These are phyloP conservation scores for Aureobasidium leucospermi DNA, from an alignment of 2,329 filamentous ascomycete genomes.

Conservation along the genomic window DNA sequence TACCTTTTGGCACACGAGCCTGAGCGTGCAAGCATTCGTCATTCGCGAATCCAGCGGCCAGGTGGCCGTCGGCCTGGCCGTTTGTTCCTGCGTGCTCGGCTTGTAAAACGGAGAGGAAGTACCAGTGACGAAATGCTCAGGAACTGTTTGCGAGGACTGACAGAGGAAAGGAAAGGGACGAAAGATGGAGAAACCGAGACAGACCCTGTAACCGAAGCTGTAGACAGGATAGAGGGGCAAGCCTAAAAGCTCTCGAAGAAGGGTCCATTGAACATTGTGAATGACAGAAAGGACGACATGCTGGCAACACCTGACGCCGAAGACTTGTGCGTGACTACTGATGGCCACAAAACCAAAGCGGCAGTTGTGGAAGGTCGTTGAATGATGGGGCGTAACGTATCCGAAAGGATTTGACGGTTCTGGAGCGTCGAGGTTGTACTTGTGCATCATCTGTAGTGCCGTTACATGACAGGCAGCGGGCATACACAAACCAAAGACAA, in stretches of 20 bases:
- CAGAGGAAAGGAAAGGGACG: background rate
- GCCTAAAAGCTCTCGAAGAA: background rate
- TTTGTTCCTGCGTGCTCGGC: background rate
- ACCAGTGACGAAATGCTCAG: background rate
- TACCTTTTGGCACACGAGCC: constrained; percentile 5
- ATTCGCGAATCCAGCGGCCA: background rate
- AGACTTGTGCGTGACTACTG: background rate
- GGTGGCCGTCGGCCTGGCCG: constrained; percentile 2
- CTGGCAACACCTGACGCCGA: background rate
- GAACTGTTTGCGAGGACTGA: background rate
- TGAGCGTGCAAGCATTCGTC: constrained; percentile 4
- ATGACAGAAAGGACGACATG: constrained; percentile 2
- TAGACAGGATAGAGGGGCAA: background rate
- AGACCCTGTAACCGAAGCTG: constrained; percentile 2
- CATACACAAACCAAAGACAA: background rate
- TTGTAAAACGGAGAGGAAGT: background rate
- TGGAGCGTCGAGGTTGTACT: background rate
- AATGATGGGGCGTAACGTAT: background rate
- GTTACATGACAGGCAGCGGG: constrained; percentile 4
- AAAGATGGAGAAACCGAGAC: background rate
- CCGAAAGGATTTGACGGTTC: constrained; percentile 7
- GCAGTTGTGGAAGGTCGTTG: constrained; percentile 12
- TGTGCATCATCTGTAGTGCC: background rate
- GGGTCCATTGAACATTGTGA: background rate
- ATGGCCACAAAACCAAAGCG: constrained; percentile 9